A percentile compares a stretch with the other conserved stretches of the same genome.
Conservation (phyloP, 495 filamentous ascomycete species). For the Xylaria sp. region DNA sequence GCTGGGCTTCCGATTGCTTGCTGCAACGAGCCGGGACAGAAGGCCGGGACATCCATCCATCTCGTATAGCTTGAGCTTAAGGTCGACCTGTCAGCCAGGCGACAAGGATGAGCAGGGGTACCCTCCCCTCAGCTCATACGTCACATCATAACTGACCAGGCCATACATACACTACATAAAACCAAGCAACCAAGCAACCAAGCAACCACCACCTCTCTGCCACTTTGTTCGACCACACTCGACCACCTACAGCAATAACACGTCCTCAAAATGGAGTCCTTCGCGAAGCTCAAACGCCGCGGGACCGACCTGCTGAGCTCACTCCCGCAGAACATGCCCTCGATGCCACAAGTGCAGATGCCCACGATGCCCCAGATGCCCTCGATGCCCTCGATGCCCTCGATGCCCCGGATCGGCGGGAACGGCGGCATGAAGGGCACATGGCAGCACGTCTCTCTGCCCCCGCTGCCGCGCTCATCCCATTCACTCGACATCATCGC, state of each 20-base stretch:
- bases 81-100: not conserved
- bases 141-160: slow-evolving; percentile 18
- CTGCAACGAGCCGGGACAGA: slow-evolving; percentile 4
- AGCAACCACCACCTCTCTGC: not conserved
- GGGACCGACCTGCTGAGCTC: slow-evolving; percentile 52
- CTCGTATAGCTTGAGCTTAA: not conserved
- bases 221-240: not conserved
- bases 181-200: not conserved
- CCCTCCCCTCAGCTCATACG: slow-evolving; percentile 23
- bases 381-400: slow-evolving; percentile 34
- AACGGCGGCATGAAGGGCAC: slow-evolving; percentile 57
- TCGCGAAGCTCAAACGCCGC: slow-evolving; percentile 52
- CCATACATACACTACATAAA: too few relatives aligned
- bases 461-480: slow-evolving; percentile 68
- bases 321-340: slow-evolving; percentile 45
- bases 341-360: slow-evolving; percentile 35
- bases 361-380: slow-evolving; percentile 38
- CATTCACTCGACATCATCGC: slow-evolving; percentile 73
- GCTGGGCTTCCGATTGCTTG: slow-evolving; percentile 2
- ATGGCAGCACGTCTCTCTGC: slow-evolving; percentile 62
- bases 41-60: too few relatives aligned
- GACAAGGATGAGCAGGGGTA: slow-evolving; percentile 12
- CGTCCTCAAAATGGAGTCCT: slow-evolving; percentile 47
- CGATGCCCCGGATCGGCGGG: slow-evolving; percentile 29
- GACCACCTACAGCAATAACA: too few relatives aligned